These are phyloP conservation scores for Leishmania amazonensis DNA, from an alignment of 208 protist genomes.

Conservation along the genomic window DNA sequence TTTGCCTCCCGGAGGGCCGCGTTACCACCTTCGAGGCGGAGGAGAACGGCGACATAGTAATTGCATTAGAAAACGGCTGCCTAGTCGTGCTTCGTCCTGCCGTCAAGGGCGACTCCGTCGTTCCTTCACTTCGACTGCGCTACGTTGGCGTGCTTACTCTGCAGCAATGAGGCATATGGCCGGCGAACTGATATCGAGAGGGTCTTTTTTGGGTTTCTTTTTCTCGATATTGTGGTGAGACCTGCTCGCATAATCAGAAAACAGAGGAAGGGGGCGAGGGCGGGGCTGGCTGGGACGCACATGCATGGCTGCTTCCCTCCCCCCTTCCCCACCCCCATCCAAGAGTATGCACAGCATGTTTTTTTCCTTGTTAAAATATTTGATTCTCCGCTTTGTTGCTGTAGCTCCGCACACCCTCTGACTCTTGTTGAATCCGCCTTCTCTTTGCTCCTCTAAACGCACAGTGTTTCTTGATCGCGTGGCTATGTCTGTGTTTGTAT, in stretches of 20 bases:
- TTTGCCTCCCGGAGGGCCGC: constrained; percentile 48
- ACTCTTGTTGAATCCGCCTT: not conserved
- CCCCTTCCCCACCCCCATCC: not conserved
- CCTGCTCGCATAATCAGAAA: not conserved
- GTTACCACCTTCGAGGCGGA: constrained; percentile 52
- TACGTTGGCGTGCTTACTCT: constrained; percentile 44
- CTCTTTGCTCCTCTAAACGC: not conserved
- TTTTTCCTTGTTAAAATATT: not conserved
- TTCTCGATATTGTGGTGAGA: not conserved
- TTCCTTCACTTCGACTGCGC: constrained; percentile 49
- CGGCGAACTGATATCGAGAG: not conserved
- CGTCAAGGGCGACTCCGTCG: constrained; percentile 25
- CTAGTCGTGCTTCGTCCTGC: constrained; percentile 51
- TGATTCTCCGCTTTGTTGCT: not conserved
- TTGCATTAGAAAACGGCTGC: constrained; percentile 42
- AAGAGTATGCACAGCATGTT: not conserved
- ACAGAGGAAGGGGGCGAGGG: not conserved
- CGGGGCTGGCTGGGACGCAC: not conserved
- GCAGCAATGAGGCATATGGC: not conserved
- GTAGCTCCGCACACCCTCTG: not conserved
- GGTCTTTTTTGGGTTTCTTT: not conserved
- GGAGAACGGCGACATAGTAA: constrained; percentile 55
- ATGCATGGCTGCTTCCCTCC: not conserved
- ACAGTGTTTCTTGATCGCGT: not conserved
- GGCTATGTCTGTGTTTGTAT: not conserved